Evolutionary conservation across 2,329 filamentous ascomycete species (phyloP).

Genomic region (Ceratocystis smalleyi): DNA sequence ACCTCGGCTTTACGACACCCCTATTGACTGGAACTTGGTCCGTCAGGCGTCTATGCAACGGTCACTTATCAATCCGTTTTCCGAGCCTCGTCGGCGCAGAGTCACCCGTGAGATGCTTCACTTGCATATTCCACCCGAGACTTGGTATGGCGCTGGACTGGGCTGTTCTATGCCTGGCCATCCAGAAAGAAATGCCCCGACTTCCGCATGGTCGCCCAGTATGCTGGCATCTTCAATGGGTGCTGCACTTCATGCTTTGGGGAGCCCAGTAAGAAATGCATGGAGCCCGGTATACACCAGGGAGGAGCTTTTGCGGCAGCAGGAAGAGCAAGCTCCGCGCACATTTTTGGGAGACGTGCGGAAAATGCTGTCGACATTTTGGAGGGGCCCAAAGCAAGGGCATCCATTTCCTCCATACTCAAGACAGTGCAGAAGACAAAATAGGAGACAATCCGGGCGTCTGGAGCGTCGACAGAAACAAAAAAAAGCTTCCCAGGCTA

Average conservation of each 20-base stretch:
- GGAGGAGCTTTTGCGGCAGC: slow-evolving; percentile 9
- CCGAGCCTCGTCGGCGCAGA: background rate
- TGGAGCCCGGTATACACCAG: slow-evolving; percentile 7
- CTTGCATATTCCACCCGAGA: slow-evolving; percentile 7
- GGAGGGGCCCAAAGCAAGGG: background rate
- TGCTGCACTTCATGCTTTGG: background rate
- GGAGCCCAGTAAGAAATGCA: background rate
- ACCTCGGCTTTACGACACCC: background rate
- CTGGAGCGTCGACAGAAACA: background rate
- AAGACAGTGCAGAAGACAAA: background rate
- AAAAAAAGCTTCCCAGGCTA: background rate
- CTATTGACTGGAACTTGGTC: slow-evolving; percentile 11
- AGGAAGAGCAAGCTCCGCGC: slow-evolving; percentile 7
- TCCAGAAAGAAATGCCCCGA: background rate
- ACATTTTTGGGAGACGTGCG: background rate
- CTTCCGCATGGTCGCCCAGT: background rate
- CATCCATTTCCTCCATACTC: background rate
- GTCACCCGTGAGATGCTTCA: slow-evolving; percentile 4
- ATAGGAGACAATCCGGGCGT: background rate
- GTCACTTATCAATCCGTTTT: slow-evolving; percentile 9
- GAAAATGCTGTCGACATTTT: background rate
- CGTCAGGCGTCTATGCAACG: slow-evolving; percentile 11
- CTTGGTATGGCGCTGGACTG: slow-evolving; percentile 9
- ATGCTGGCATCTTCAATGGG: background rate
- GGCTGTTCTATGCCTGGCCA: background rate